Conservation (phyloP, 495 filamentous ascomycete species). For the Cercophora scortea region DNA sequence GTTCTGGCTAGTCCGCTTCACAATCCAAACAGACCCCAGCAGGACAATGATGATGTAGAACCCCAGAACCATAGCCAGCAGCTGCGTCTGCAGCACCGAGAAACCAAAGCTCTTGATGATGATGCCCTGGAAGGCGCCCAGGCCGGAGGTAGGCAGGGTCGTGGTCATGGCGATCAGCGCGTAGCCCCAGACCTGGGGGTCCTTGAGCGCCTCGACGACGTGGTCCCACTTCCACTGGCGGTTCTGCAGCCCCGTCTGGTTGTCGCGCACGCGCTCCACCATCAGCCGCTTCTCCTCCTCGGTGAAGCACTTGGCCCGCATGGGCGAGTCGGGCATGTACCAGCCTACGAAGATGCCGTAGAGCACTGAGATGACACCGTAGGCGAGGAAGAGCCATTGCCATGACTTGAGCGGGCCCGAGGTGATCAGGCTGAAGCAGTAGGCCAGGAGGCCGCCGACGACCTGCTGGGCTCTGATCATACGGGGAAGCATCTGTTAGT, state of each 20-base stretch:
- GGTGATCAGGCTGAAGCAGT: slow-evolving; percentile 46
- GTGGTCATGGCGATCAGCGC: slow-evolving; percentile 56
- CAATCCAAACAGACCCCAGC: slow-evolving; percentile 53
- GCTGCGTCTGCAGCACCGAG: slow-evolving; percentile 43
- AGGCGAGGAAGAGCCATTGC: slow-evolving; percentile 46
- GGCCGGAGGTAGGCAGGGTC: slow-evolving; percentile 58
- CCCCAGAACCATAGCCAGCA: slow-evolving; percentile 62
- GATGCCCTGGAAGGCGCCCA: slow-evolving; percentile 60
- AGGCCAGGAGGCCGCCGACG: slow-evolving; percentile 49
- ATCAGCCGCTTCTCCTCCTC: slow-evolving; percentile 50
- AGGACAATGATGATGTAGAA: slow-evolving; percentile 63
- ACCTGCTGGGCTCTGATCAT: slow-evolving; percentile 34
- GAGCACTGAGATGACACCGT: slow-evolving; percentile 45
- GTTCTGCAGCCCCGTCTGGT: slow-evolving; percentile 62
- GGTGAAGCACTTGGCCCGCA: slow-evolving; percentile 51
- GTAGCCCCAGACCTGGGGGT: slow-evolving; percentile 42
- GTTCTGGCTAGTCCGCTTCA: slow-evolving; percentile 57
- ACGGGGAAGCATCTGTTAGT: too few relatives aligned
- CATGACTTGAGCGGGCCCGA: slow-evolving; percentile 38
- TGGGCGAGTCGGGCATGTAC: slow-evolving; percentile 56
- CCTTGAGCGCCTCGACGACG: slow-evolving; percentile 37
- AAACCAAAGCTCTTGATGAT: slow-evolving; percentile 47
- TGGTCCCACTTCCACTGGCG: slow-evolving; percentile 42
- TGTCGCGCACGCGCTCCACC: slow-evolving; percentile 49
- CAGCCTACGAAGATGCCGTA: slow-evolving; percentile 53